Evolutionary conservation across 768 basidiomycete genomes (phyloP), one percentile per base, ranked within the genome.

Genomic region (Mycena floridula): DNA sequence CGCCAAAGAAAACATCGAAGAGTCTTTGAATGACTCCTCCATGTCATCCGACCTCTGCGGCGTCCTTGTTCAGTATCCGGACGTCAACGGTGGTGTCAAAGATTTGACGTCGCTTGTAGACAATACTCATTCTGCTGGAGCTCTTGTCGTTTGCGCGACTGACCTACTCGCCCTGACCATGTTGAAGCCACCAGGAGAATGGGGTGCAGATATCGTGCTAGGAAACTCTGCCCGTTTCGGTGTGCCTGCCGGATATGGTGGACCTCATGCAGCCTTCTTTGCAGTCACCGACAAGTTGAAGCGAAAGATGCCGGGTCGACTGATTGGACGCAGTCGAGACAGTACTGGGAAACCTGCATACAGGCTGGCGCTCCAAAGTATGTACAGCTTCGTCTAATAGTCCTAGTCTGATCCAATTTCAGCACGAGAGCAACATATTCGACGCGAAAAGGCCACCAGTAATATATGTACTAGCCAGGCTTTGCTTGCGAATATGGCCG

Each of bases 391-490:
- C 7, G 22, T 40, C 15, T 28, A 25, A 16, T 20, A 39, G 16
- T 38, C 24, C 36, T 26, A 37, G 32, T 39, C 16, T 42, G 16
- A 21, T 35, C 47, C 42, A n/a, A 20, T 32, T 25, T 12, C 47
- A 95, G 91, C 94, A 46, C 88, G 93, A 22, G 92, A 96, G 61
- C 94, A 95, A 64, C 93, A 96, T 58, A 96, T 97, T 51, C 86
- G 95, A 47, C 87, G 95, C 18, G 95, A 99, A 62, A 97, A 93
- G 68, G 95, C 96, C 0, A 99, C 96, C 4, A 93, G 89, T 58
- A 98, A 98, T 59, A 96, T 99, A 47, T 99, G 96, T 61, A 99
- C 96, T 5, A 90, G 89, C 53, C 94, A 99, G 66, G 96, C 92
- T 0, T 79, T 99, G 15, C 85, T 99, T 22, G 96, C 96, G 16